These are phyloP conservation scores for Phyllosticta paracitricarpa DNA, from an alignment of 2,329 filamentous ascomycete species.

Conservation along the genomic window DNA sequence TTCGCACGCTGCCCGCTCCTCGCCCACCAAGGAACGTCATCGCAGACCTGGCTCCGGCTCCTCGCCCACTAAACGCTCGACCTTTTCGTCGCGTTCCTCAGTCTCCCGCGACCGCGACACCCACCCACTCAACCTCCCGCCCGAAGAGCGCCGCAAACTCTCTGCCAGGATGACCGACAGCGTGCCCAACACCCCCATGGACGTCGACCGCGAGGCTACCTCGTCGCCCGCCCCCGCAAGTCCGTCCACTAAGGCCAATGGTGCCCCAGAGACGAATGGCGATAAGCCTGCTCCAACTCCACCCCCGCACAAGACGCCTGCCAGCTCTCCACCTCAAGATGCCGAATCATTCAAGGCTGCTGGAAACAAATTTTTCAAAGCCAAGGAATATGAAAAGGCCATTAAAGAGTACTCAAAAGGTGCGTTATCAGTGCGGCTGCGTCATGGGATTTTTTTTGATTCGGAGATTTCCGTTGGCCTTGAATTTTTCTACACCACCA, in stretches of 20 bases:
- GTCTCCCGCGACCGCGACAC: slow-evolving; percentile 51
- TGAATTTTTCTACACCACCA: not conserved
- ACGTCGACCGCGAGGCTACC: slow-evolving; percentile 58
- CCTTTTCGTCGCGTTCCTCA: slow-evolving; percentile 29
- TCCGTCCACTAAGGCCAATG: slow-evolving; percentile 23
- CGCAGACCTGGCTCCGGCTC: slow-evolving; percentile 21
- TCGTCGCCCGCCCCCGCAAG: slow-evolving; percentile 45
- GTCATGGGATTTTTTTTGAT: not conserved
- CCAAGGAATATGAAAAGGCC: slow-evolving; percentile 76
- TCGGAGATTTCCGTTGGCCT: not conserved
- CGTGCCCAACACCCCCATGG: slow-evolving; percentile 52
- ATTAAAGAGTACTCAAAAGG: slow-evolving; percentile 94
- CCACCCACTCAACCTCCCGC: slow-evolving; percentile 82
- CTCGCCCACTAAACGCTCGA: slow-evolving; percentile 18
- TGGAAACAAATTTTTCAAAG: slow-evolving; percentile 96
- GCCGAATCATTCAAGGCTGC: slow-evolving; percentile 86
- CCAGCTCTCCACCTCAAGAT: slow-evolving; percentile 48
- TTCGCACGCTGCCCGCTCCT: slow-evolving; percentile 3
- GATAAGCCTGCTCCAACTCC: slow-evolving; percentile 46
- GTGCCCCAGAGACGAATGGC: slow-evolving; percentile 29
- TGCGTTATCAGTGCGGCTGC: slow-evolving; percentile 34
- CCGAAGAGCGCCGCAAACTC: slow-evolving; percentile 73
- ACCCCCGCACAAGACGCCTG: slow-evolving; percentile 55
- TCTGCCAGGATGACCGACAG: slow-evolving; percentile 52
- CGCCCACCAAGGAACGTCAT: slow-evolving; percentile 21